phyloP scores from a whole-genome alignment of 805 yeast species.

The Metschnikowia noctiluminum region DNA sequence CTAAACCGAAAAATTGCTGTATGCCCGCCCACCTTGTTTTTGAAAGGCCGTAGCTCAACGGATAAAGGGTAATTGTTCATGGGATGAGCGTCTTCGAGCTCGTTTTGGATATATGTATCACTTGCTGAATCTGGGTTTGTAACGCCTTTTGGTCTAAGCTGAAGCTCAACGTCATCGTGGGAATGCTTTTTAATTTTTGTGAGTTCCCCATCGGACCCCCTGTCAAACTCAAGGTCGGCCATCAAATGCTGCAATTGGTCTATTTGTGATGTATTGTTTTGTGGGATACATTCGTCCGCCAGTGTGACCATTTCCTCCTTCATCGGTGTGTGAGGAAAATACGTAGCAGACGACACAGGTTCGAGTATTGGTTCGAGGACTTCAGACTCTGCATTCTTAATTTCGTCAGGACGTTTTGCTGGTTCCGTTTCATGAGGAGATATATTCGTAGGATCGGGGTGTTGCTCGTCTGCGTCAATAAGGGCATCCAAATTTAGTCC shows the following conservation, averaged over 20 bases:
- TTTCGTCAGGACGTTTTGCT: conserved; percentile 1
- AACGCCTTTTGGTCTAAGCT: background rate
- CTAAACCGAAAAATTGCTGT: conserved; percentile 94
- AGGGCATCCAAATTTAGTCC: conserved; percentile 11
- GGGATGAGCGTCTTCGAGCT: background rate
- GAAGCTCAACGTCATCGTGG: conserved; percentile 11
- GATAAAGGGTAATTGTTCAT: conserved; percentile 54
- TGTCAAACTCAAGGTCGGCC: conserved; percentile 50
- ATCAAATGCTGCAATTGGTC: conserved; percentile 43
- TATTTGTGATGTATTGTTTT: conserved; percentile 13
- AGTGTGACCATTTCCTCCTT: conserved; percentile 18
- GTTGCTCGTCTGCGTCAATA: conserved; percentile 11
- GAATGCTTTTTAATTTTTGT: conserved; percentile 22
- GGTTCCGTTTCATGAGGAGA: conserved; percentile 6
- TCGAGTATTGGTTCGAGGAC: conserved; percentile 31
- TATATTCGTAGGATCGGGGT: conserved; percentile 3
- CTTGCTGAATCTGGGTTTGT: background rate
- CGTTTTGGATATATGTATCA: background rate
- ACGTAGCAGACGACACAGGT: conserved; percentile 68
- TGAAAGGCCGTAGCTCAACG: conserved; percentile 87
- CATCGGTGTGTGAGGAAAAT: conserved; percentile 59
- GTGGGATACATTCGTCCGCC: conserved; percentile 1
- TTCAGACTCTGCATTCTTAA: background rate
- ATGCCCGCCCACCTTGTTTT: conserved; percentile 96
- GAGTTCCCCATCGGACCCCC: conserved; percentile 26